A percentile compares a stretch with the other conserved stretches of the same genome.
These are phyloP conservation scores for Ceratorhiza oryzae-sativae DNA, from an alignment of 1,284 basidiomycete species.

Conservation along the genomic window DNA sequence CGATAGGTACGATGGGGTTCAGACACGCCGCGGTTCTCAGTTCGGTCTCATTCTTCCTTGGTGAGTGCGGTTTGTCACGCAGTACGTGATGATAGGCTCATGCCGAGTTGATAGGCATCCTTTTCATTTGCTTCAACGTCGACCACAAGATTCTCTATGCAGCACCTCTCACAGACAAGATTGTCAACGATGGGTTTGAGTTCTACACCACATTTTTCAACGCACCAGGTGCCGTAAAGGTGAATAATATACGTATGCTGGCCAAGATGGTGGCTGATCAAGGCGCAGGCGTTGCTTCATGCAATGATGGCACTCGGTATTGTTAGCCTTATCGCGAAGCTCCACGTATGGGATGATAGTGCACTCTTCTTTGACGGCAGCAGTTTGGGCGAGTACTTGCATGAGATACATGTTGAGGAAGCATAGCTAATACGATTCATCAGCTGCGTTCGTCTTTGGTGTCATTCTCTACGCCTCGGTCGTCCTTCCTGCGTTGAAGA, in stretches of 20 bases:
- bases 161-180: slow-evolving; percentile 62
- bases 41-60: slow-evolving; percentile 84
- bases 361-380: slow-evolving; percentile 93
- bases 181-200: slow-evolving; percentile 72
- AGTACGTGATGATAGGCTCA: slow-evolving; percentile 3
- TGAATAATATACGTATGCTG: slow-evolving; percentile 49
- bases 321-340: slow-evolving; percentile 73
- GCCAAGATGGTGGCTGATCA: slow-evolving; percentile 1
- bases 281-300: slow-evolving; percentile 76
- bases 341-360: slow-evolving; percentile 86
- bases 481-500: slow-evolving; percentile 75
- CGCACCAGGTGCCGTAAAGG: slow-evolving; percentile 88
- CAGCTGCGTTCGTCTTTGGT: slow-evolving; percentile 76
- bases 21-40: slow-evolving; percentile 81
- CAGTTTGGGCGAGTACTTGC: slow-evolving; percentile 66
- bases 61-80: slow-evolving; percentile 50
- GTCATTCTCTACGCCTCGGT: slow-evolving; percentile 82
- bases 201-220: slow-evolving; percentile 92
- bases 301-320: slow-evolving; percentile 79
- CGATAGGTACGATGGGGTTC: slow-evolving; percentile 71
- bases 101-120: slow-evolving; percentile 63
- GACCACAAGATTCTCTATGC: slow-evolving; percentile 84
- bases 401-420: not conserved
- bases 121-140: slow-evolving; percentile 87
- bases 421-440: not conserved